Base-by-base conservation (phyloP, 1,284 basidiomycete genomes). In the Cryptococcus deneoformans region DNA sequence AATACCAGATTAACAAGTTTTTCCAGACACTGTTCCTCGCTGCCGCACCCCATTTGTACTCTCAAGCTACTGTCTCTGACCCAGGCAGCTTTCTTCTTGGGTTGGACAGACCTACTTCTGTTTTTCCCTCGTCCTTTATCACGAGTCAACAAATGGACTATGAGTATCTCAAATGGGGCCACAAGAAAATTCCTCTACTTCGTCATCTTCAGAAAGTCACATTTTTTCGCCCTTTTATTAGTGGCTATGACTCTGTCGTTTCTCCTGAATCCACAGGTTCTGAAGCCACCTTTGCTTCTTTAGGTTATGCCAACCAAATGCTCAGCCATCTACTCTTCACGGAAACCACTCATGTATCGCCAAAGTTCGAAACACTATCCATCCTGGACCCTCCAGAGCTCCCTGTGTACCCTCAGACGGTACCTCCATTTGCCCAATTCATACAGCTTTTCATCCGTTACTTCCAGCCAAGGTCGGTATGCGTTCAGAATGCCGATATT, bases 141-240 rank as follows among this genome's bases (percentile, higher is more conserved):
- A 29, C 46, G 9, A 39, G 20, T n/a, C 20, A 50, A 36, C 34
- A 50, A 39, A 50, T 50, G 34, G 49, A 50, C 49, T 40, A 50
- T n/a, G 49, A 50, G 35, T 38, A 36, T 39, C 34, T 50, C 37
- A 34, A 36, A 11, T 16, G 37, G 37, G 49, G 49, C 34, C 34
- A 50, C 34, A 50, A 12, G n/a, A 50, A 50, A 36, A 11, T 38
- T 7, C 49, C 49, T 10, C 49, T 50, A n/a, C 49, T 50, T n/a
- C 49, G 49, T n/a, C 49, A 50, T 29, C n/a, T 46, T 46, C 45
- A 20, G 5, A 8, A 46, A 16, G 24, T 46, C 45, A 46, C 14
- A n/a, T 46, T 46, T 20, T 46, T 6, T 24, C 11, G 45, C 6
- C 11, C 24, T 5, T 20, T 24, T 34, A 48, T 20, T 34, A 48